These are phyloP conservation scores for Fusarium sp. DNA, from an alignment of 2,329 filamentous ascomycete species.

Conservation along the genomic window DNA sequence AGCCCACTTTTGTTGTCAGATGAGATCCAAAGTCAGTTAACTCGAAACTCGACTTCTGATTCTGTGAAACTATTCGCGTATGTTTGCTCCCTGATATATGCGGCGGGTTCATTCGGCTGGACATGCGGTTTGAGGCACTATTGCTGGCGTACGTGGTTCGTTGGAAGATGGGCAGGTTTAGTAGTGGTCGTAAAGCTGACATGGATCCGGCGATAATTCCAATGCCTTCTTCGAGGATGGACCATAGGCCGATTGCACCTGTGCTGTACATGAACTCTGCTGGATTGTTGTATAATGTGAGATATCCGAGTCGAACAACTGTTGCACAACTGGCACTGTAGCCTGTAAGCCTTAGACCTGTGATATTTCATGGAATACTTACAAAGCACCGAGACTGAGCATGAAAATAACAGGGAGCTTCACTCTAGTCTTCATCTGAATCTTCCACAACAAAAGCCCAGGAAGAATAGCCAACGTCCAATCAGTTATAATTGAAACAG, in stretches of 20 bases:
- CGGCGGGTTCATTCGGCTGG: neutral
- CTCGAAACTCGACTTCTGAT: neutral
- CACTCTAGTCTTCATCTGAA: constrained; percentile 42
- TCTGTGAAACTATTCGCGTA: neutral
- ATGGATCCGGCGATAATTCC: constrained; percentile 41
- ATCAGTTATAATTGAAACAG: constrained; percentile 43
- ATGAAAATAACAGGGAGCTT: constrained; percentile 38
- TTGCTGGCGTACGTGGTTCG: constrained; percentile 20
- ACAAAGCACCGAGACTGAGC: constrained; percentile 39
- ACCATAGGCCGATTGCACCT: constrained; percentile 40
- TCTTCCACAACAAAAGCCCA: constrained; percentile 39
- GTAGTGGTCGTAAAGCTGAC: constrained; percentile 35
- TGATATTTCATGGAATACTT: neutral
- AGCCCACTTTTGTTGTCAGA: neutral
- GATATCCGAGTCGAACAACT: constrained; percentile 36
- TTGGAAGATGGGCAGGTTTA: constrained; percentile 30
- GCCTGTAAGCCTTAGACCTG: neutral
- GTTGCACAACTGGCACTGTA: constrained; percentile 38
- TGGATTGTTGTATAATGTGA: constrained; percentile 36
- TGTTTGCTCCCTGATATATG: neutral
- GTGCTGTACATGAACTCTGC: constrained; percentile 39
- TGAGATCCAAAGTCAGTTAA: constrained; percentile 2
- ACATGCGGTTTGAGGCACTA: constrained; percentile 3
- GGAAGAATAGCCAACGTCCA: constrained; percentile 42
- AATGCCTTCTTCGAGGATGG: constrained; percentile 37